Conservation (phyloP, 176 grass and related monocot species). For the Chloris gayana region DNA sequence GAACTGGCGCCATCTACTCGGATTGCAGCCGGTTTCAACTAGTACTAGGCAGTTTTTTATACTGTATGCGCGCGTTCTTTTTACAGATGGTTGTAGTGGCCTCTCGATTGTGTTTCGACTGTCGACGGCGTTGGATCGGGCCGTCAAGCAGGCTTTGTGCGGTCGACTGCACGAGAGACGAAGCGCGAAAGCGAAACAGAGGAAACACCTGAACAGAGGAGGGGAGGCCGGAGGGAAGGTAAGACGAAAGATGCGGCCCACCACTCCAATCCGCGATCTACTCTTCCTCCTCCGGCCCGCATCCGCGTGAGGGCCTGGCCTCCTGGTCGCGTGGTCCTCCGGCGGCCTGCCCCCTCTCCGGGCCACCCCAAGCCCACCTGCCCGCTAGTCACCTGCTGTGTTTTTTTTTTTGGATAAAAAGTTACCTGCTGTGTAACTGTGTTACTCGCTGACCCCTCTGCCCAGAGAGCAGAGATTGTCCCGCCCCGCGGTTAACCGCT, state of each 20-base stretch:
- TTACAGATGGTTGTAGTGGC: too few relatives aligned
- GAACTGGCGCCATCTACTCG: background rate
- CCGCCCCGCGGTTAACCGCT: background rate
- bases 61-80: too few relatives aligned
- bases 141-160: too few relatives aligned
- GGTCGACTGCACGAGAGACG: background rate
- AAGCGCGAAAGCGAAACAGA: background rate
- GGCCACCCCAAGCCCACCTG: background rate
- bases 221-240: too few relatives aligned
- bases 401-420: too few relatives aligned
- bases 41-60: too few relatives aligned
- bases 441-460: background rate
- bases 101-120: too few relatives aligned
- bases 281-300: background rate
- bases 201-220: background rate
- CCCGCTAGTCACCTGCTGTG: too few relatives aligned
- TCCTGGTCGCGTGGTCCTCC: background rate
- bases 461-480: background rate
- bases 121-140: too few relatives aligned
- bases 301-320: background rate
- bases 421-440: too few relatives aligned
- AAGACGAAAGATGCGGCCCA: too few relatives aligned
- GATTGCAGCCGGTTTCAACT: too few relatives aligned
- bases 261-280: background rate
- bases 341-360: background rate